These are phyloP conservation scores for Blastobotrys chiropterorum DNA, from an alignment of 805 yeast genomes.

Conservation along the genomic window DNA sequence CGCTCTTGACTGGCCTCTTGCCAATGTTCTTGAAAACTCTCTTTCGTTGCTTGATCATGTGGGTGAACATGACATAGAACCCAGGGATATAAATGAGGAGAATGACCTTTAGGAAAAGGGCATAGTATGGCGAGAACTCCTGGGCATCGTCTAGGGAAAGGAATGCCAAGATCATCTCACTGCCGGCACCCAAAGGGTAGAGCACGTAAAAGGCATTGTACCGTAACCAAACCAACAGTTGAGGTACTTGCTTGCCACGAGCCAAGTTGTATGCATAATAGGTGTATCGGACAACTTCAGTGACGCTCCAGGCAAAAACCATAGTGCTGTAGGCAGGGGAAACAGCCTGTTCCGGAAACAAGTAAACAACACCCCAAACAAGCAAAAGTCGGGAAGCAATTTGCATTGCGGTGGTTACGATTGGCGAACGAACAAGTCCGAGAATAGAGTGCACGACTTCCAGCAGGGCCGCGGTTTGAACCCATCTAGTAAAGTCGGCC, in stretches of 20 bases:
- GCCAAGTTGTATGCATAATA: conserved; percentile 70
- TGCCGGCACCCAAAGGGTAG: conserved; percentile 89
- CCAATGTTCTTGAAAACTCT: conserved; percentile 44
- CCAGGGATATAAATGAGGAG: conserved; percentile 79
- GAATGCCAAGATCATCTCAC: conserved; percentile 68
- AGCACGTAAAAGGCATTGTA: conserved; percentile 77
- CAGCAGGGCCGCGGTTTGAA: conserved; percentile 74
- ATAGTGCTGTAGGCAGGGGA: conserved; percentile 47
- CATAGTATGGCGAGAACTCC: conserved; percentile 39
- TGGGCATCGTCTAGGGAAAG: conserved; percentile 66
- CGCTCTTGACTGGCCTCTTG: conserved; percentile 15
- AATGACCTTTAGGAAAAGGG: conserved; percentile 48
- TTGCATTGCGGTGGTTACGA: conserved; percentile 79
- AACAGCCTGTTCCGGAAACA: conserved; percentile 70
- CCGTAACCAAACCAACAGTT: conserved; percentile 59
- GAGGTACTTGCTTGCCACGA: conserved; percentile 48
- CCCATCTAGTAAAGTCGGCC: conserved; percentile 48
- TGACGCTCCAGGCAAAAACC: conserved; percentile 81
- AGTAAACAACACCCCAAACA: conserved; percentile 73
- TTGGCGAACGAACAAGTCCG: conserved; percentile 81
- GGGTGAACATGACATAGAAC: conserved; percentile 72
- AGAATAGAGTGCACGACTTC: conserved; percentile 73
- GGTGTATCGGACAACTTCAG: conserved; percentile 87
- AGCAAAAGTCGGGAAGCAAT: conserved; percentile 78
- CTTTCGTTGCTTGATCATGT: conserved; percentile 84